phyloP scores from a whole-genome alignment of 164 flowering plant genomes.

The Magnolia changhungtana region DNA sequence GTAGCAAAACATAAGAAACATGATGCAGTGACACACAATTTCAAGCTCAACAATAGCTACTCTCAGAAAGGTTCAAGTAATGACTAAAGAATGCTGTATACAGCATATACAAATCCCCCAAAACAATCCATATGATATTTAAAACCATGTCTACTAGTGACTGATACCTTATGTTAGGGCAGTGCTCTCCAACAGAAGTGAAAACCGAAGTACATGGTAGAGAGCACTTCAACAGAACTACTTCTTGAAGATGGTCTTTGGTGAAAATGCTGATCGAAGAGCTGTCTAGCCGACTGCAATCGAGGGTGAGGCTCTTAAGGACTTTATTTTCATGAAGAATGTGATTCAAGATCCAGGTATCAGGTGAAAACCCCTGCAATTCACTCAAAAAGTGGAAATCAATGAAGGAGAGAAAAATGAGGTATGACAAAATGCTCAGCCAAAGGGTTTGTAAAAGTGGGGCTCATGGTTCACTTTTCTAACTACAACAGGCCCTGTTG shows the following conservation, averaged over 20 bases:
- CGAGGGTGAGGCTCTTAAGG: conserved; percentile 30
- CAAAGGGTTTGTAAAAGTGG: too few relatives aligned
- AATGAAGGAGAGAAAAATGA: background rate
- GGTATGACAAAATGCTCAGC: background rate
- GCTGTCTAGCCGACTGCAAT: conserved; percentile 38
- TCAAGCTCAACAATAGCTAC: background rate
- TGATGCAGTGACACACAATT: background rate
- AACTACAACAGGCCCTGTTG: too few relatives aligned
- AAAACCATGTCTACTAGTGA: background rate
- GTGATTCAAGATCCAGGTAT: conserved; percentile 15
- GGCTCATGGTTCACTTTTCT: too few relatives aligned
- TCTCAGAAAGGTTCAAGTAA: background rate
- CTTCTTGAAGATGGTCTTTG: conserved; percentile 24
- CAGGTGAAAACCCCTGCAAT: conserved; percentile 34
- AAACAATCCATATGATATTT: background rate
- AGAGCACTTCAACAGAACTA: conserved; percentile 34
- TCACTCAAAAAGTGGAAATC: background rate
- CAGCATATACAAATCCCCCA: background rate
- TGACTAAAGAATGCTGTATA: background rate
- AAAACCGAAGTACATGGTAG: conserved; percentile 22
- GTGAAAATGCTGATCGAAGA: conserved; percentile 18
- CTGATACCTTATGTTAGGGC: conserved; percentile 36
- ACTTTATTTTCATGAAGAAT: conserved; percentile 23
- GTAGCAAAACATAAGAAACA: background rate
- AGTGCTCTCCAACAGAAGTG: conserved; percentile 25